Conservation (phyloP, 257 asterid genomes). For the Asclepias syriaca region DNA sequence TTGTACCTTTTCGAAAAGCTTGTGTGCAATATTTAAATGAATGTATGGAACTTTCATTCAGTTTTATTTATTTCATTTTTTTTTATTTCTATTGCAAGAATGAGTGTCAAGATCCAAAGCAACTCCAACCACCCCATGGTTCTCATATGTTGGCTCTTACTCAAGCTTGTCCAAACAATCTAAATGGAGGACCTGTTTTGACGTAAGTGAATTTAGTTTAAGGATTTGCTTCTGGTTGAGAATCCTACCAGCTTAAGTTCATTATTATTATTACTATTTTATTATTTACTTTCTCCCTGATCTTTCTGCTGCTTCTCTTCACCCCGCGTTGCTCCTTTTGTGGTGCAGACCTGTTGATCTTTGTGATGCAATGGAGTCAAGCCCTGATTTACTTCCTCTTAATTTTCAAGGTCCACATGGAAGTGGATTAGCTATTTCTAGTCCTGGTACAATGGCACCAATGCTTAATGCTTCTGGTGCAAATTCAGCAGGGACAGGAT, state of each 20-base stretch:
- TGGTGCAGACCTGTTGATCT: slow-evolving; percentile 82
- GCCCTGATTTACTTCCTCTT: slow-evolving; percentile 50
- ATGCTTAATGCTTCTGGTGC: slow-evolving; percentile 51
- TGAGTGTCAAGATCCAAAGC: slow-evolving; percentile 78
- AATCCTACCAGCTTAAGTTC: background rate
- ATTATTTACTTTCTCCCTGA: slow-evolving; percentile 14
- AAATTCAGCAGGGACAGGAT: slow-evolving; percentile 52
- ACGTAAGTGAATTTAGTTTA: slow-evolving; percentile 50
- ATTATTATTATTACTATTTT: background rate
- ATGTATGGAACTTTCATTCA: too few relatives aligned
- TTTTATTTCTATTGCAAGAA: slow-evolving; percentile 25
- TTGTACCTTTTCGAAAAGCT: background rate
- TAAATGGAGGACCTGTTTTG: slow-evolving; percentile 59
- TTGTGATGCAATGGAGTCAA: slow-evolving; percentile 50
- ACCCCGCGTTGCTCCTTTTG: slow-evolving; percentile 14
- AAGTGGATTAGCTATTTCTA: slow-evolving; percentile 49
- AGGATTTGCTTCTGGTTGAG: background rate
- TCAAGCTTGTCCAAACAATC: slow-evolving; percentile 72
- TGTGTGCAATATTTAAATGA: background rate
- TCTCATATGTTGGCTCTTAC: slow-evolving; percentile 79
- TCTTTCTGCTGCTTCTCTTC: slow-evolving; percentile 7
- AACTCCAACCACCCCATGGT: slow-evolving; percentile 70
- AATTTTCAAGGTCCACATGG: slow-evolving; percentile 73
- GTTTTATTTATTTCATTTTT: background rate
- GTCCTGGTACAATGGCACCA: slow-evolving; percentile 42